phyloP scores from a whole-genome alignment of 106 monocot genomes.

The Dendrobium officinale region DNA sequence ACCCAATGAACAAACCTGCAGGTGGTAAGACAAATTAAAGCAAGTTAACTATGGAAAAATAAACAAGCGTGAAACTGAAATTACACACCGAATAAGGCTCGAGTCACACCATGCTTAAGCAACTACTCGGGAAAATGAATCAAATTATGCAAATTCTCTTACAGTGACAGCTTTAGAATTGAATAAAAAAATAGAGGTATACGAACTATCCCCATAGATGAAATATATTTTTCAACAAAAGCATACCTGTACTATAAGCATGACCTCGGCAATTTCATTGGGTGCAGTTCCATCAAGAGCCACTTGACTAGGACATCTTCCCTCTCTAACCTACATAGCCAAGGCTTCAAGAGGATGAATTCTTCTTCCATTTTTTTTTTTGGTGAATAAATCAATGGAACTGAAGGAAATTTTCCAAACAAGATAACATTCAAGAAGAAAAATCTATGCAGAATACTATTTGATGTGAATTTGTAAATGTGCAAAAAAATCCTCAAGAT shows the following conservation, averaged over 20 bases:
- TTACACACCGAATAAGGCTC: neutral
- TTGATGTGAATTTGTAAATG: neutral
- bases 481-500: neutral
- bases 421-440: neutral
- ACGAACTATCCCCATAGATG: neutral
- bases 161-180: neutral
- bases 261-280: constrained; percentile 66
- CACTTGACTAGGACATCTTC: constrained; percentile 40
- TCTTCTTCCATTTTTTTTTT: neutral
- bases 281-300: constrained; percentile 21
- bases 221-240: neutral
- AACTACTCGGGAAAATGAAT: neutral
- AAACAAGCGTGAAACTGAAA: neutral
- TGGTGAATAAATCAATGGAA: neutral
- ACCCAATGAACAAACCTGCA: constrained; percentile 68
- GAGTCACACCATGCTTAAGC: neutral
- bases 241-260: constrained; percentile 89
- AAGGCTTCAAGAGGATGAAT: constrained; percentile 7
- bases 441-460: neutral
- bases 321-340: constrained; percentile 78
- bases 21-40: neutral
- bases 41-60: neutral
- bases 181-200: neutral
- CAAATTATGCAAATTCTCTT: neutral
- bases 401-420: neutral